A percentile compares a stretch with the other conserved stretches of the same genome.
These are phyloP conservation scores for Coelastrella sp. DNA, from an alignment of 139 green algal genomes.

Conservation along the genomic window DNA sequence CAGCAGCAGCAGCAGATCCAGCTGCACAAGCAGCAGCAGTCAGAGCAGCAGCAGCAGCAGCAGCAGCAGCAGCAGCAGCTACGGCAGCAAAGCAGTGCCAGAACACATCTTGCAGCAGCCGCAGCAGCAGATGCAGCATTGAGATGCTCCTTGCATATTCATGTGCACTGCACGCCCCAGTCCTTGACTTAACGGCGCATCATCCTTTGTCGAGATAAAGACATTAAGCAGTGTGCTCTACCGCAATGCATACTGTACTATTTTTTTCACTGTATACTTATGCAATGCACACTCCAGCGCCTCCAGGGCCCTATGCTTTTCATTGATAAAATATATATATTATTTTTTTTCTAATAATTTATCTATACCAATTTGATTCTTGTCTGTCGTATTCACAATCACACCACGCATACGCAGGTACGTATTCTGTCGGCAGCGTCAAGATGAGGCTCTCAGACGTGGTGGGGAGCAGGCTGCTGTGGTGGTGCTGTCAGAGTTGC, in stretches of 20 bases:
- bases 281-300: no score
- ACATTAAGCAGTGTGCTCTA: no score
- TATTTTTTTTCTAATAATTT: no score
- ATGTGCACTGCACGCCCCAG: not conserved
- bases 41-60: not conserved
- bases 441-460: conserved; percentile 83
- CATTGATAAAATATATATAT: no score
- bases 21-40: not conserved
- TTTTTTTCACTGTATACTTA: no score
- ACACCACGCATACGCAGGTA: conserved; percentile 60
- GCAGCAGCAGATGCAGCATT: not conserved
- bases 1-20: not conserved
- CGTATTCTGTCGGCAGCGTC: conserved; percentile 94
- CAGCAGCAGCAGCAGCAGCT: not conserved
- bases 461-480: conserved; percentile 89
- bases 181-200: no score
- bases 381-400: not conserved
- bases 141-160: not conserved
- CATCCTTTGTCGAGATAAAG: no score
- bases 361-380: not conserved
- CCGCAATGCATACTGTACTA: no score
- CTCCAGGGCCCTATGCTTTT: no score
- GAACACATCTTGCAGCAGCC: not conserved
- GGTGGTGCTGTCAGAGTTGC: conserved; percentile 77
- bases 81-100: not conserved